Base-by-base conservation (phyloP, 345 rosid species). In the Pistacia integerrima region DNA sequence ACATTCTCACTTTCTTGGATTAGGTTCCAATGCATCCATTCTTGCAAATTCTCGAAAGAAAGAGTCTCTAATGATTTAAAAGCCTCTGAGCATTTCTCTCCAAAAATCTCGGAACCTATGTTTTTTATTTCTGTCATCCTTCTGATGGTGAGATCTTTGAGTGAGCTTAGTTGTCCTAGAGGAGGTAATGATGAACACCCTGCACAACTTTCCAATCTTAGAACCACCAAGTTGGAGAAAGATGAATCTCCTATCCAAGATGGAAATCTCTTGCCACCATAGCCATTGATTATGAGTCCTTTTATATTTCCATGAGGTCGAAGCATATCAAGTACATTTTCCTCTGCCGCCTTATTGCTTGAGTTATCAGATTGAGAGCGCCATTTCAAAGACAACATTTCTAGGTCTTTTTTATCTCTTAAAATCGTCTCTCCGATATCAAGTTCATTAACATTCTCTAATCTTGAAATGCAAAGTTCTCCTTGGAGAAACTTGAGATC, bases 191-290 rank as follows among this genome's bases (percentile, higher is more conserved):
- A 13, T n/a, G 1, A n/a, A 17, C 52, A 56, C 2, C 11, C 55
- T 11, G 33, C 46, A 56, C 64, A 70, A 1, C 18, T n/a, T n/a
- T 70, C 5, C 52, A 70, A 11, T 56, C 11, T 56, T 22, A 70
- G 2, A 13, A 54, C 64, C 14, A 3, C 61, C 11, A 70, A 5
- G 0, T 56, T 30, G 49, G 5, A 4, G 25, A 35, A 56, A 5
- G 52, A 36, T 56, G 74, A 18, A 56, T 11, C 5, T 11, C 64
- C 74, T 36, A 38, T 22, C 74, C 74, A 70, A n/a, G 52, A 36
- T 36, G 74, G 35, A 38, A 59, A 56, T 0, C 8, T 56, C 38
- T 17, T 36, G 4, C 74, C 64, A 11, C 33, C 49, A 20, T 70
- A 56, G 16, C 49, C 11, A 35, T 1, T n/a, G 11, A 30, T 12